These are phyloP conservation scores for Microthlaspi erraticum DNA, from an alignment of 345 rosid species.

Conservation along the genomic window DNA sequence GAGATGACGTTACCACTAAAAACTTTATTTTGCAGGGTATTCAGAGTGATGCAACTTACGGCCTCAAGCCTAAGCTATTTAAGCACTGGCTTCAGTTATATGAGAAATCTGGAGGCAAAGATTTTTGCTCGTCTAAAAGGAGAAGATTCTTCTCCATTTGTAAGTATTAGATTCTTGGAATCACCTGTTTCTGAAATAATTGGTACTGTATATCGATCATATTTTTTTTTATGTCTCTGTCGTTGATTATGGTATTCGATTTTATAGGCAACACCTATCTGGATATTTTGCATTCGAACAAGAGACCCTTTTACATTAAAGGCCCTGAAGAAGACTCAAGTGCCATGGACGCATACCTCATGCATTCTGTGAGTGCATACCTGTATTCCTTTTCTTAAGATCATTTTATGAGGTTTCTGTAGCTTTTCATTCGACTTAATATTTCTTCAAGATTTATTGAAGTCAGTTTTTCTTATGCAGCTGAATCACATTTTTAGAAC, in stretches of 20 bases:
- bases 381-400: slow-evolving; percentile 25
- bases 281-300: slow-evolving; percentile 84
- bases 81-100: slow-evolving; percentile 77
- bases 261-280: slow-evolving; percentile 71
- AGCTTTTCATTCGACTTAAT: slow-evolving; percentile 4
- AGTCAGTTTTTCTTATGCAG: slow-evolving; percentile 57
- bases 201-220: slow-evolving; percentile 18
- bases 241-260: slow-evolving; percentile 28
- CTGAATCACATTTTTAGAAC: slow-evolving; percentile 83
- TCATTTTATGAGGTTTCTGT: slow-evolving; percentile 17
- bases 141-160: slow-evolving; percentile 81
- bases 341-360: slow-evolving; percentile 76
- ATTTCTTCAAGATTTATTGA: slow-evolving; percentile 36
- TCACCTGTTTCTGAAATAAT: slow-evolving; percentile 1
- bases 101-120: slow-evolving; percentile 62
- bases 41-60: slow-evolving; percentile 48
- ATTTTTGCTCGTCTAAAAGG: slow-evolving; percentile 70
- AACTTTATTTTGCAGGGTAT: slow-evolving; percentile 51
- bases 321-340: slow-evolving; percentile 81
- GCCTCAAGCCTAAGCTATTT: slow-evolving; percentile 72
- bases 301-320: slow-evolving; percentile 81
- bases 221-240: slow-evolving; percentile 34
- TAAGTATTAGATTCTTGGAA: slow-evolving; percentile 48
- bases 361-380: slow-evolving; percentile 77
- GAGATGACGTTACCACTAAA: neutral